phyloP scores from a whole-genome alignment of 495 filamentous ascomycete genomes.

The Aspergillus saccharolyticus region DNA sequence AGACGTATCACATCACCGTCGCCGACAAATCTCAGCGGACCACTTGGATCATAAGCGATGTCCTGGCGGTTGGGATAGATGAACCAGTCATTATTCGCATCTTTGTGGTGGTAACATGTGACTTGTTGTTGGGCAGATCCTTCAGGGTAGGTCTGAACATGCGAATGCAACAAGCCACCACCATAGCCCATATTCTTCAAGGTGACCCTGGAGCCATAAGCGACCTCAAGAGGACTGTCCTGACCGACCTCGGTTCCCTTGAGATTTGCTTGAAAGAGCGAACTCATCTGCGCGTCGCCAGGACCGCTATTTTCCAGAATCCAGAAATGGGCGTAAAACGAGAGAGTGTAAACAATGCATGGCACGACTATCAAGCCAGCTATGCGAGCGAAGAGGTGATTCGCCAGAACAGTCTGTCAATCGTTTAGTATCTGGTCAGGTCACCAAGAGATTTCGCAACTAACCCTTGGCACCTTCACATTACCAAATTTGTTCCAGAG shows the following conservation, averaged over 20 bases:
- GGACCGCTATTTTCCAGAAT: conserved; percentile 92
- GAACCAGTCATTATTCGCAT: conserved; percentile 99
- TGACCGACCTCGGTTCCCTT: conserved; percentile 88
- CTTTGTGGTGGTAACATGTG: conserved; percentile 99
- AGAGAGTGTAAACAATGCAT: conserved; percentile 83
- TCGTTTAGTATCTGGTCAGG: conserved; percentile 17
- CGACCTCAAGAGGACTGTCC: conserved; percentile 89
- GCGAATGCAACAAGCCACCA: conserved; percentile 93
- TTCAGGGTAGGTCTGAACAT: conserved; percentile 94
- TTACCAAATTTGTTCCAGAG: conserved; percentile 98
- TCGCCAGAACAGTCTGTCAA: conserved; percentile 59
- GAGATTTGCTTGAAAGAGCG: conserved; percentile 95
- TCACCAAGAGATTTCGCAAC: conserved; percentile 12
- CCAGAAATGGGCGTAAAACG: conserved; percentile 88
- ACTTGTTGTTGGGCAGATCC: conserved; percentile 93
- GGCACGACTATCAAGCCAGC: conserved; percentile 86
- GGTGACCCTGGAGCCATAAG: conserved; percentile 81
- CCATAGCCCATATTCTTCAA: conserved; percentile 99
- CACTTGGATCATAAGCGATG: conserved; percentile 64
- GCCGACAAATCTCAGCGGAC: conserved; percentile 64
- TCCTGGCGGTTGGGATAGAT: conserved; percentile 87
- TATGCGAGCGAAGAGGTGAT: conserved; percentile 75
- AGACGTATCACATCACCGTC: conserved; percentile 78
- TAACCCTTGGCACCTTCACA: conserved; percentile 77
- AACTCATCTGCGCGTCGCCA: conserved; percentile 98